Base-by-base conservation (phyloP, 805 yeast species). In the Wickerhamiella allomyrinae region DNA sequence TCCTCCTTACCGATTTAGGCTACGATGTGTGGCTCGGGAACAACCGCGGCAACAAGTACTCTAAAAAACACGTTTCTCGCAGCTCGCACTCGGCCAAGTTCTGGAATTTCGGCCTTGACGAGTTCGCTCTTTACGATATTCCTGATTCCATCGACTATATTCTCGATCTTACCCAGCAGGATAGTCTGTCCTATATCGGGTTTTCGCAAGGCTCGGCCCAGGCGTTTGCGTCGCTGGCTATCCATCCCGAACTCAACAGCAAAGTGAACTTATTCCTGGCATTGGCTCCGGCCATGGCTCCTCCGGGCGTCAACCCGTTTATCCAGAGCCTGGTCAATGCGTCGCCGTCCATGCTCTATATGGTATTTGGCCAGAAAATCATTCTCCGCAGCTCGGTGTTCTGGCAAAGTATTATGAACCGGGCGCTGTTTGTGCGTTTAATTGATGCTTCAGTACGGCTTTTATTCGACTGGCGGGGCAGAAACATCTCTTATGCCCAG, bases 11-110 rank as follows among this genome's bases (percentile, higher is more conserved):
- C 44, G 91, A 85, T 45, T 59, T 76, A 34, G 96, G 96, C 1
- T 89, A 77, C 59, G 97, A 91, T 55, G 96, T 89, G 5, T 89
- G 94, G 89, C 65, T 89, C 49, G 97, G 97, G 1, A 84, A 84
- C 58, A 85, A 84, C 56, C 69, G 95, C 44, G 95, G 95, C 9
- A 91, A 89, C 62, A 91, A 89, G 63, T 89, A 89, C 62, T 79
- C 93, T 3, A 77, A 79, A 46, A 86, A 86, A 52, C 95, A 89
- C 59, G 45, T 69, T 13, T 47, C 56, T n/a, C 56, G 63, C 29
- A 58, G 57, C 34, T 68, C 76, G 13, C 59, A 56, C 21, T 61
- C 66, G 3, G 61, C 61, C 19, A 64, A 67, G 43, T 89, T 85
- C 59, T 87, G 97, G 97, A 77, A 86, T 60, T 87, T 85, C 56